Percentiles rank a stretch among this genome's conserved stretches.
Conservation (phyloP, 176 grass and related monocot genomes). For the Triticum aestivum region IWGSC_CS_RefSeq_v2.1 NC_057805.1:51160169-51160668, state of each 20-base stretch:
- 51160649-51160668: slow-evolving; percentile 92
- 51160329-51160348: slow-evolving; percentile 72
- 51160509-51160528: slow-evolving; percentile 82
- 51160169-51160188: slow-evolving; percentile 83
- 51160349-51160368: slow-evolving; percentile 83
- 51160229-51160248: slow-evolving; percentile 60
- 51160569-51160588: slow-evolving; percentile 81
- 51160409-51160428: slow-evolving; percentile 95
- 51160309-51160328: slow-evolving; percentile 50
- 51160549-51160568: slow-evolving; percentile 78
- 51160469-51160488: slow-evolving; percentile 86
- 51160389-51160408: slow-evolving; percentile 95
- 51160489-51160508: slow-evolving; percentile 69
- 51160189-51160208: slow-evolving; percentile 72
- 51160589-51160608: slow-evolving; percentile 54
- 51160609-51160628: slow-evolving; percentile 90
- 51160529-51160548: slow-evolving; percentile 79
- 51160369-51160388: slow-evolving; percentile 65
- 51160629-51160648: slow-evolving; percentile 71
- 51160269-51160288: slow-evolving; percentile 88
- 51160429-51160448: slow-evolving; percentile 81
- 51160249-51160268: slow-evolving; percentile 74
- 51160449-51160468: slow-evolving; percentile 72
- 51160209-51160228: slow-evolving; percentile 77
- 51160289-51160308: slow-evolving; percentile 58